Base-by-base conservation (phyloP, 805 yeast species). In the Starmerella scarabaei region DNA sequence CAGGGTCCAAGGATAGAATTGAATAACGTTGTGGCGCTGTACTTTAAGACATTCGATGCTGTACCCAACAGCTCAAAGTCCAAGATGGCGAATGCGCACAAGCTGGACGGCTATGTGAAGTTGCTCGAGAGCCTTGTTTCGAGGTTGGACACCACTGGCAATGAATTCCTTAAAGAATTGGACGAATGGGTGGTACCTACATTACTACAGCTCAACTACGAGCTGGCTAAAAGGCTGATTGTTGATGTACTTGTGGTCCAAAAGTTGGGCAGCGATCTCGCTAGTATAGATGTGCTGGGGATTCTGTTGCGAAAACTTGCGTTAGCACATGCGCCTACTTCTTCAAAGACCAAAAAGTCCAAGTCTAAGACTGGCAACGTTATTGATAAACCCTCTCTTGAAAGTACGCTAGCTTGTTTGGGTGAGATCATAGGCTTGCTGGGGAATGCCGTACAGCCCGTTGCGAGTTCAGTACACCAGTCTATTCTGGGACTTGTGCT, bases 401-500 rank as follows among this genome's bases (percentile, higher is more conserved):
- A 37, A 15, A 41, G 44, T 21, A 31, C 32, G 2, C 21, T 53
- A 18, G 36, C 46, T 3, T 44, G 53, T 18, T 31, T 53, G 9
- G 32, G 38, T 4, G 43, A 37, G 17, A 24, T 37, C 11, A 24
- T 47, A 9, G 28, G 20, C 3, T 4, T 37, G 4, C 38, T 44
- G 14, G 55, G 51, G 14, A 38, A 40, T 27, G 43, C 53, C 2
- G 36, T 50, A 8, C 45, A 43, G 15, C 44, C 51, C 0, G 38
- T 50, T 1, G 45, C 53, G 2, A 43, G 37, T 15, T 37, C 49
- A 1, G 36, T 53, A 5, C 51, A 51, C 21, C 52, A 50, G 20
- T 48, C 48, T 3, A 38, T 40, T 3, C 33, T 50, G 5, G 50
- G 51, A 1, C 33, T 43, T 11, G 17, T 52, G n/a, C 24, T 51